Conservation (phyloP, 352 stramenopile genomes). For the Phytophthora crassamura region DNA sequence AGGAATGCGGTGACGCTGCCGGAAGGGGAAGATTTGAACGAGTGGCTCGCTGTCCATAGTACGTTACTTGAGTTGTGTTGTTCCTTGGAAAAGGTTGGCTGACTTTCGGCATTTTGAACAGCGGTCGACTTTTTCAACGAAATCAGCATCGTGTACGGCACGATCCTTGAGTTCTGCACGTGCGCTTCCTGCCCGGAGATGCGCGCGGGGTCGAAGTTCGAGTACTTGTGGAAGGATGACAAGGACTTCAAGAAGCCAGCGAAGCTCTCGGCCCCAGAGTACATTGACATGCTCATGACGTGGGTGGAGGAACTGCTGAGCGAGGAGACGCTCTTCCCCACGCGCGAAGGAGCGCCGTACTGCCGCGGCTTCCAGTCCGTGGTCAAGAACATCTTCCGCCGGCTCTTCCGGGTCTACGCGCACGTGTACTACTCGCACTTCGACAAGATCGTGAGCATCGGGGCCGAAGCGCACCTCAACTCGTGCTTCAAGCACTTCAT, state of each 20-base stretch:
- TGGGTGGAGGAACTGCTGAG: constrained; percentile 92
- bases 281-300: constrained; percentile 93
- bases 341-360: constrained; percentile 71
- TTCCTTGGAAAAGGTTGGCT: not conserved
- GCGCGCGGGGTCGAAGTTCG: constrained; percentile 85
- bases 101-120: constrained; percentile 26
- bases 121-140: constrained; percentile 96
- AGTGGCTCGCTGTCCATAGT: constrained; percentile 94
- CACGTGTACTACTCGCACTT: constrained; percentile 98
- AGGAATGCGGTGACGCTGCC: constrained; percentile 65
- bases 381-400: constrained; percentile 94
- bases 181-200: constrained; percentile 72
- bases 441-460: constrained; percentile 93
- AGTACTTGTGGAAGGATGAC: constrained; percentile 91
- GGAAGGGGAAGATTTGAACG: constrained; percentile 88
- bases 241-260: constrained; percentile 75
- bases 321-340: constrained; percentile 81
- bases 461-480: constrained; percentile 96
- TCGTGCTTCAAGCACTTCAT: constrained; percentile 99
- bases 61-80: constrained; percentile 13
- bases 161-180: constrained; percentile 87
- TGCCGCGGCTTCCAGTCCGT: constrained; percentile 82
- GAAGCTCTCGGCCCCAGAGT: constrained; percentile 84
- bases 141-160: constrained; percentile 93
- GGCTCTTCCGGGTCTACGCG: constrained; percentile 97